Evolutionary conservation across 2,329 filamentous ascomycete genomes (phyloP).

Genomic region (Thelonectria blattea): DNA sequence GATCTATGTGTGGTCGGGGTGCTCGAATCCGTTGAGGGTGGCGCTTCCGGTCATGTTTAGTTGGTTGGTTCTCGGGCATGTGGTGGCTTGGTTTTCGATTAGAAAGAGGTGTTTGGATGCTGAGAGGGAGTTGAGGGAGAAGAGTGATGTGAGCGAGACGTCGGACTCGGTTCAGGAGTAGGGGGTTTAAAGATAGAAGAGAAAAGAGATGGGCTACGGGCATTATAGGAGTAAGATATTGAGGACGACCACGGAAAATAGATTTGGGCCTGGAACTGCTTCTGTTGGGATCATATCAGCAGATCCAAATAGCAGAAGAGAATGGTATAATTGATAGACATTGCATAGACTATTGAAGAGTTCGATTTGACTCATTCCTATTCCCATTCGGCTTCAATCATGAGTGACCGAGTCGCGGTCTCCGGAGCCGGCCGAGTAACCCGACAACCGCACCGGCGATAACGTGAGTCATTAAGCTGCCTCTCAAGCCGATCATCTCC

Average conservation of each 20-base stretch:
- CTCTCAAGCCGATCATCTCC: too few relatives aligned
- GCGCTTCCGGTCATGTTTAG: conserved; percentile 51
- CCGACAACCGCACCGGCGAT: too few relatives aligned
- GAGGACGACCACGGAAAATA: neutral
- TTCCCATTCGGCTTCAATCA: too few relatives aligned
- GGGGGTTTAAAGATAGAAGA: neutral
- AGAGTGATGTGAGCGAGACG: neutral
- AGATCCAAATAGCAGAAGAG: too few relatives aligned
- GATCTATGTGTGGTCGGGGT: conserved; percentile 51
- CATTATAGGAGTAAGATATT: neutral
- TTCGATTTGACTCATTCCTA: too few relatives aligned
- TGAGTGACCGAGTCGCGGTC: too few relatives aligned
- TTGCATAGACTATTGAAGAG: too few relatives aligned
- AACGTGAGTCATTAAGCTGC: too few relatives aligned
- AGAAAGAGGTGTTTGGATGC: conserved; percentile 33
- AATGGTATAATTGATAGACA: too few relatives aligned
- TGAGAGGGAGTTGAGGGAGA: conserved; percentile 5
- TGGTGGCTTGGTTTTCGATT: conserved; percentile 32
- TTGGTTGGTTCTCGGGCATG: conserved; percentile 43
- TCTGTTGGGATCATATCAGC: too few relatives aligned
- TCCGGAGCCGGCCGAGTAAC: too few relatives aligned
- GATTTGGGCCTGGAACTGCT: neutral
- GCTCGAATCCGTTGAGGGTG: conserved; percentile 44
- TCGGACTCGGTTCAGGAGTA: conserved; percentile 1
- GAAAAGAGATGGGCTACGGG: neutral